phyloP scores from a whole-genome alignment of 495 filamentous ascomycete species.

The Usnea hakonensis region DNA sequence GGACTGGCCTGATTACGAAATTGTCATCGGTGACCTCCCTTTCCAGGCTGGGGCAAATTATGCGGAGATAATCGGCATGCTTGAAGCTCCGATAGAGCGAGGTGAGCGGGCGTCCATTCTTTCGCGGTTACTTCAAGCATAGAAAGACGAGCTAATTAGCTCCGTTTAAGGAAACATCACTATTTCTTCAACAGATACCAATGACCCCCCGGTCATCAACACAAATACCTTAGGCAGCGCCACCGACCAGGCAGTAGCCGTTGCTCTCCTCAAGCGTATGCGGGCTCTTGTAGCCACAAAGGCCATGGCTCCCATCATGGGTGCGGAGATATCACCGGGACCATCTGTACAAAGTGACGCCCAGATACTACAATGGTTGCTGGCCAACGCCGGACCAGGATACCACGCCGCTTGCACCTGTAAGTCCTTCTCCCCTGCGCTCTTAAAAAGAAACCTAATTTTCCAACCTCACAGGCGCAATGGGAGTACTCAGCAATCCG shows the following conservation, averaged over 20 bases:
- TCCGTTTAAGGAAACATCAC: background rate
- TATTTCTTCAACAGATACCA: background rate
- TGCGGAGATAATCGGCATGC: background rate
- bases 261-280: no score
- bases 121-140: background rate
- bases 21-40: background rate
- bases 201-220: no score
- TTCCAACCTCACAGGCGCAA: constrained; percentile 37
- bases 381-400: constrained; percentile 20
- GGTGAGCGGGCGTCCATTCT: background rate
- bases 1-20: constrained; percentile 42
- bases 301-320: no score
- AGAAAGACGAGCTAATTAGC: background rate
- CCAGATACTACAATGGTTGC: constrained; percentile 33
- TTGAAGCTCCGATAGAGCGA: background rate
- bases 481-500: constrained; percentile 33
- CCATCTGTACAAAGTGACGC: background rate
- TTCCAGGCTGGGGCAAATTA: background rate
- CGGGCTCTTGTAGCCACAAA: no score
- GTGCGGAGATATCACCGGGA: background rate
- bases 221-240: no score
- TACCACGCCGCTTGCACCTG: constrained; percentile 8
- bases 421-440: no score
- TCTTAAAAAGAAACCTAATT: constrained; percentile 46
- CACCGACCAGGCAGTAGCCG: no score